phyloP scores from a whole-genome alignment of 257 asterid species.

The Oldenlandia corymbosa region DNA sequence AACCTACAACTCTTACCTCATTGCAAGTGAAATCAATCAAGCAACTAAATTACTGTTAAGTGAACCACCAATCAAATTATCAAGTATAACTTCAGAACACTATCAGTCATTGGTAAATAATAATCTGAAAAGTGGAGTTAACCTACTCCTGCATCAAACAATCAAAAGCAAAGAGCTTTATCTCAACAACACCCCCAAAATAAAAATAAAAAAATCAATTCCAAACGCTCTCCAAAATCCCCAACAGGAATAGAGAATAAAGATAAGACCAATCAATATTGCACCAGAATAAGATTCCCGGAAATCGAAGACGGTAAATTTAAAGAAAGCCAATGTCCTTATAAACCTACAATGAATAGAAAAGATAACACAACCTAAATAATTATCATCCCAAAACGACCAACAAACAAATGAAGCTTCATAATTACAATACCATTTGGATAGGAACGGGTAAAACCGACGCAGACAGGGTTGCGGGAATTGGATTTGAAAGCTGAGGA shows the following conservation, averaged over 20 bases:
- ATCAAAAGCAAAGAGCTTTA: neutral
- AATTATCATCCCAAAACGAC: neutral
- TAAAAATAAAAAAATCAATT: neutral
- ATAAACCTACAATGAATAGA: neutral
- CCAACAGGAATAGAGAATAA: too few relatives aligned
- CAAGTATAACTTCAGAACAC: neutral
- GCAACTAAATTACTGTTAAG: neutral
- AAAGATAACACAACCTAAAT: neutral
- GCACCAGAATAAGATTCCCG: too few relatives aligned
- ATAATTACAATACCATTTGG: constrained; percentile 43
- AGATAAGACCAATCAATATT: too few relatives aligned
- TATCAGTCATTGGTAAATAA: neutral
- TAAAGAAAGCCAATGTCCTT: neutral
- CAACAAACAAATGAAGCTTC: neutral
- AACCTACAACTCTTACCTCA: neutral
- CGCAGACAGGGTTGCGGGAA: constrained; percentile 72
- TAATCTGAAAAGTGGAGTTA: neutral
- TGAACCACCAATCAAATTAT: neutral
- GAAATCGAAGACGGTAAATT: neutral
- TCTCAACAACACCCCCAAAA: too few relatives aligned
- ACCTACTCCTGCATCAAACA: neutral
- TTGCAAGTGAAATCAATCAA: neutral
- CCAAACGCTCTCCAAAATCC: too few relatives aligned
- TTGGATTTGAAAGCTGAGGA: constrained; percentile 59
- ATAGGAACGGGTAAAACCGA: constrained; percentile 73